A percentile compares a stretch with the other conserved stretches of the same genome.
Evolutionary conservation across 768 basidiomycete species (phyloP).

Genomic region (Suillus cothurnatus): DNA sequence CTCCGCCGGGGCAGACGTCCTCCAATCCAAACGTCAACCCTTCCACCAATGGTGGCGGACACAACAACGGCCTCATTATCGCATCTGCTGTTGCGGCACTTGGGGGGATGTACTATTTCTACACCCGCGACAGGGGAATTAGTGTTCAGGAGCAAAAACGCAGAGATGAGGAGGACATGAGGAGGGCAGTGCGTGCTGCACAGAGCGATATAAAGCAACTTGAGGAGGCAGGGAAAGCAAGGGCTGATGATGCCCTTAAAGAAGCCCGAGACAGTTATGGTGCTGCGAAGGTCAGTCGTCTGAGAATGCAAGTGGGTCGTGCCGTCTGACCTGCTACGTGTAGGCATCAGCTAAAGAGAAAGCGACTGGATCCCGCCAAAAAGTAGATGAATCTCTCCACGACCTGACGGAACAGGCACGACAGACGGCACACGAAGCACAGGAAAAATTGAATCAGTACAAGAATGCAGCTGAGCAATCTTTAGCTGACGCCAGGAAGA

Average conservation of each 20-base stretch:
- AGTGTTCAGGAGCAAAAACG: constrained; percentile 27
- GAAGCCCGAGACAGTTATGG: constrained; percentile 37
- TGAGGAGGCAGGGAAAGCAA: constrained; percentile 34
- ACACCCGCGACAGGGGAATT: constrained; percentile 26
- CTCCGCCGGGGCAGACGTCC: constrained; percentile 11
- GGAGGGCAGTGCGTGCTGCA: constrained; percentile 28
- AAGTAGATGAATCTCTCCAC: constrained; percentile 26
- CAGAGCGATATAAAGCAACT: constrained; percentile 18
- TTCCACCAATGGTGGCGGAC: constrained; percentile 14
- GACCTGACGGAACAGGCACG: constrained; percentile 29
- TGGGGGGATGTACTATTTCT: constrained; percentile 42
- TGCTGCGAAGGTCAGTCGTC: constrained; percentile 36
- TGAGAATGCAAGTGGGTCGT: background rate
- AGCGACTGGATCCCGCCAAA: constrained; percentile 12
- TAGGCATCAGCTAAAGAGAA: constrained; percentile 27
- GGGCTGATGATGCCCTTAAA: constrained; percentile 26
- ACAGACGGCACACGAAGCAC: constrained; percentile 27
- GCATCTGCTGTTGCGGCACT: constrained; percentile 35
- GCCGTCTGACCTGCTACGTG: background rate
- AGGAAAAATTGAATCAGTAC: constrained; percentile 25
- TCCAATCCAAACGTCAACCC: constrained; percentile 13
- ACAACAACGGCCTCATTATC: constrained; percentile 29
- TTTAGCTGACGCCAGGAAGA: constrained; percentile 25
- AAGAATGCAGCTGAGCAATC: constrained; percentile 29
- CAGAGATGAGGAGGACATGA: constrained; percentile 34